Base-by-base conservation (phyloP, 768 basidiomycete species). In the Hygrophorus russula region DNA sequence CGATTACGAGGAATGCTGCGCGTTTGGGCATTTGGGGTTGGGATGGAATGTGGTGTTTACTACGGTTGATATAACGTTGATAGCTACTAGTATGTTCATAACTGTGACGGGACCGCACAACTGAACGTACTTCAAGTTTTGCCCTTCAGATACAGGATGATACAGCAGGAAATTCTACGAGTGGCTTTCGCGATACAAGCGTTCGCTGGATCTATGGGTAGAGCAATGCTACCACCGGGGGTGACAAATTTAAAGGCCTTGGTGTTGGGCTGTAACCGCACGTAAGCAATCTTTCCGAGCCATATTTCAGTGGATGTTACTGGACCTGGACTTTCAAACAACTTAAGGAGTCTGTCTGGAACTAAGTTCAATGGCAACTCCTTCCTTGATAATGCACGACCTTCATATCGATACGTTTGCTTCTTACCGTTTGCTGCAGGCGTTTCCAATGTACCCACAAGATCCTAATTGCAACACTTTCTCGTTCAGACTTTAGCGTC, bases 1-100 rank as follows among this genome's bases (percentile, higher is more conserved):
- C 93, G 40, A 97, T 71, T 30, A 91, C 92, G 56, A 97, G 83
- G 63, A 98, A 92, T 5, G 83, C 73, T 0, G 87, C 88, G 12
- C 83, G 71, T 53, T 45, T 58, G 8, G 51, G 14, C 57, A 36
- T 34, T 8, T n/a, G n/a, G n/a, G n/a, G n/a, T n/a, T n/a, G n/a
- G n/a, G n/a, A n/a, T n/a, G n/a, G n/a, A n/a, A n/a, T n/a, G n/a
- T n/a, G n/a, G n/a, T n/a, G n/a, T n/a, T n/a, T n/a, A n/a, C n/a
- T n/a, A n/a, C n/a, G n/a, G n/a, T n/a, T n/a, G n/a, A n/a, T n/a
- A n/a, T n/a, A n/a, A n/a, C n/a, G n/a, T n/a, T n/a, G n/a, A n/a
- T n/a, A n/a, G n/a, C n/a, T n/a, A n/a, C n/a, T n/a, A n/a, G n/a
- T n/a, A n/a, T n/a, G n/a, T n/a, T n/a, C n/a, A n/a, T n/a, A n/a